Percentiles rank a stretch among this genome's conserved stretches.
Evolutionary conservation across 441 rosid species (phyloP).

Genomic region (Metrosideros polymorpha): DNA sequence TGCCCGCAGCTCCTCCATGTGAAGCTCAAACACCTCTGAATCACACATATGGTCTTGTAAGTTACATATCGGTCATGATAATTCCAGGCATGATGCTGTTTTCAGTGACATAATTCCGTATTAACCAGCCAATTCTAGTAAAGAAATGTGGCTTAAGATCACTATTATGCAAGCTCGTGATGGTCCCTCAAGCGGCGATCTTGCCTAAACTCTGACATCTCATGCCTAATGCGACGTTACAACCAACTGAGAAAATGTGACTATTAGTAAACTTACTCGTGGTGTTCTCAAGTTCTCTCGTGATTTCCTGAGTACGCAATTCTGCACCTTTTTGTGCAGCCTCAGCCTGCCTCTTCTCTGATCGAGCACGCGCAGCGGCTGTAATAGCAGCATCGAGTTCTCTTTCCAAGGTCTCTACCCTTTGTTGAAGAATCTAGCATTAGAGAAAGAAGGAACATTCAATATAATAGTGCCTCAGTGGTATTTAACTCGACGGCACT

Average conservation of each 20-base stretch:
- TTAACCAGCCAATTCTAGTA: neutral
- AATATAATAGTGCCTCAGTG: neutral
- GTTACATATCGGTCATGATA: neutral
- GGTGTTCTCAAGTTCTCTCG: constrained; percentile 92
- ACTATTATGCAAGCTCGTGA: neutral
- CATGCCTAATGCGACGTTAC: neutral
- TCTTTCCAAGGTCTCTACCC: constrained; percentile 88
- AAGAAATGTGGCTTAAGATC: neutral
- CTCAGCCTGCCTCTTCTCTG: constrained; percentile 88
- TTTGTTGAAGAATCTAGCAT: constrained; percentile 80
- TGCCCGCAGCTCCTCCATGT: constrained; percentile 79
- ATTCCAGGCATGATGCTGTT: neutral
- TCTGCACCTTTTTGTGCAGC: constrained; percentile 85
- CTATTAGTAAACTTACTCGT: constrained; percentile 35
- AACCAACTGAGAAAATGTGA: neutral
- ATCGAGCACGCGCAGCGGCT: constrained; percentile 84
- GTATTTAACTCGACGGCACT: neutral
- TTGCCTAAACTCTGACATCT: neutral
- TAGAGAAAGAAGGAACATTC: neutral
- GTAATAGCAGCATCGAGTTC: constrained; percentile 92
- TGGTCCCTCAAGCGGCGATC: neutral
- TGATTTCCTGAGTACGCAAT: constrained; percentile 58
- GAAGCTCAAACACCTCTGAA: constrained; percentile 87
- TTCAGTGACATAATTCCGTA: accelerated
- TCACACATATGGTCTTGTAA: neutral